Conservation (phyloP, 1,284 basidiomycete species). For the Boletellus sp. region DNA sequence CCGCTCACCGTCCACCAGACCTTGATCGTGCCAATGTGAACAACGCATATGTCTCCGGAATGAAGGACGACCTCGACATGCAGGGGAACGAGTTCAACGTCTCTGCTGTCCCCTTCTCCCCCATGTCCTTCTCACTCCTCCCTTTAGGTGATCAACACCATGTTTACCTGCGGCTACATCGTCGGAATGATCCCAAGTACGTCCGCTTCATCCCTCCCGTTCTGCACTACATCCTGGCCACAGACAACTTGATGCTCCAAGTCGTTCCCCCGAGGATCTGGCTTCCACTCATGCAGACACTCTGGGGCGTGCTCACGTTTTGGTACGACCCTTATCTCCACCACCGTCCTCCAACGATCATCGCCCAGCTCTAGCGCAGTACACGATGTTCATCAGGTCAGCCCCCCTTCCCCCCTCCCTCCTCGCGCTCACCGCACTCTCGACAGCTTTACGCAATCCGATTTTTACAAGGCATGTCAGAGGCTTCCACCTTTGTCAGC, state of each 20-base stretch:
- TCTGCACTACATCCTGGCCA: background rate
- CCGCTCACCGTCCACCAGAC: constrained; percentile 37
- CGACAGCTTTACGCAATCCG: constrained; percentile 64
- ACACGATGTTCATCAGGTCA: constrained; percentile 53
- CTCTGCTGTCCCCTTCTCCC: constrained; percentile 6
- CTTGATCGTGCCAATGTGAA: constrained; percentile 63
- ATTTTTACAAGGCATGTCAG: constrained; percentile 71
- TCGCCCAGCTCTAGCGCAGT: constrained; percentile 51
- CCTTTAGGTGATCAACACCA: constrained; percentile 60
- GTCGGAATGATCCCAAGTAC: constrained; percentile 69
- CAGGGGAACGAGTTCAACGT: constrained; percentile 69
- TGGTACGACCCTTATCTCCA: constrained; percentile 37
- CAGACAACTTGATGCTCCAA: constrained; percentile 64
- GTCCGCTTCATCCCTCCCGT: background rate
- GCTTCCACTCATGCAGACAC: constrained; percentile 61
- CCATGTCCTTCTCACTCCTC: background rate
- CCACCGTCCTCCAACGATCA: background rate
- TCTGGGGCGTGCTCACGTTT: constrained; percentile 64
- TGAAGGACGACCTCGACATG: constrained; percentile 76
- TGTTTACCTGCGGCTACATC: constrained; percentile 70
- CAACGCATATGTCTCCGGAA: constrained; percentile 77
- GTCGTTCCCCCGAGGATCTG: constrained; percentile 59
- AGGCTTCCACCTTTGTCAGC: constrained; percentile 74
- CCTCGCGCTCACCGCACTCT: constrained; percentile 13
- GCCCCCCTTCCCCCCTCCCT: background rate